Base-by-base conservation (phyloP, 768 basidiomycete species). In the Boletus tomentosulus region DNA sequence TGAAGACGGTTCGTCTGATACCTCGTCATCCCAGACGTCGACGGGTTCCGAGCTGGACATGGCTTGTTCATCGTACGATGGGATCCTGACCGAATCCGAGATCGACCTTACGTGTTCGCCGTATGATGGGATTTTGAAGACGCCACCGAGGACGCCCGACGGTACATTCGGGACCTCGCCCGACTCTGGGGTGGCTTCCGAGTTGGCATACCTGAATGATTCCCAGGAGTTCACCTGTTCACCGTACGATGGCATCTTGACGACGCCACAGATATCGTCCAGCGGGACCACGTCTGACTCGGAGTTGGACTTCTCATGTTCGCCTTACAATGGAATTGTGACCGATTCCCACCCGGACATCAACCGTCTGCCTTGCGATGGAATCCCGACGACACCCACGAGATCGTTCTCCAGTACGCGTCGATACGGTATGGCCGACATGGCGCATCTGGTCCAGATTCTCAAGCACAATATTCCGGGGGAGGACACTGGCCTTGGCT, bases 381-480 rank as follows among this genome's bases (percentile, higher is more conserved):
- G 33, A 24, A 37, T 42, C 7, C 9, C 8, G 16, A 31, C 15
- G 30, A 16, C 25, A 0, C 2, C 19, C 19, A 31, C 34, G 15
- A 6, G 27, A 15, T 19, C 13, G 0, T 28, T 22, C 10, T 35
- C 43, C 12, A 31, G 31, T 11, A 7, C 11, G 15, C 56, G 64
- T 28, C 58, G 55, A 28, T 45, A 60, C 2, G 63, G 64, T 3
- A 39, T 59, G 34, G 56, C 46, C 1, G 55, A 57, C 5, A 50
- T 64, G 60, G 22, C 30, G 3, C 1, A 46, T 11, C 28, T 53
- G 2, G 34, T 54, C 1, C 19, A 52, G 35, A 31, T 12, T 16
- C 24, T 56, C 43, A 33, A 44, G 30, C 44, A 28, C n/a, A 22
- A 45, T 2, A 45, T 50, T 35, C 41, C 34, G 9, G 44, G 42